Percentiles rank a stretch among this genome's conserved stretches.
Conservation (phyloP, 768 basidiomycete genomes). For the Trametes elegans region DNA sequence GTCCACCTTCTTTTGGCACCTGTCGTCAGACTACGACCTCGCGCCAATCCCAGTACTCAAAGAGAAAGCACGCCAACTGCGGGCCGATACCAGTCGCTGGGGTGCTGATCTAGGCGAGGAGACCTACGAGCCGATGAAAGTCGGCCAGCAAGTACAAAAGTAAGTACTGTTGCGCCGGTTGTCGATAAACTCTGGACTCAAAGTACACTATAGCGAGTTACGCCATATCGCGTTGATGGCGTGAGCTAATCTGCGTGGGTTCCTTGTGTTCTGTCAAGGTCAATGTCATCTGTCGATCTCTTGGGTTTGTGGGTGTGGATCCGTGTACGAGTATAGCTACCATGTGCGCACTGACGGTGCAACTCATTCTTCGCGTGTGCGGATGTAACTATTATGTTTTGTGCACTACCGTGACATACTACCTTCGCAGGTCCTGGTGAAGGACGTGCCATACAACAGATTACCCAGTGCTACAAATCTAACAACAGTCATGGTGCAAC, state of each 20-base stretch:
- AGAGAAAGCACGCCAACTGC: conserved; percentile 45
- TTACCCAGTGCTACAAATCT: background rate
- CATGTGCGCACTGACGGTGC: no score
- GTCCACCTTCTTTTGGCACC: conserved; percentile 95
- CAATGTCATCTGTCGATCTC: background rate
- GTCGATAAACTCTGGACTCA: background rate
- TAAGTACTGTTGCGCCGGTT: conserved; percentile 32
- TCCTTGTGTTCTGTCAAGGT: background rate
- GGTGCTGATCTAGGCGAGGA: conserved; percentile 40
- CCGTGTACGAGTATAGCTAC: no score
- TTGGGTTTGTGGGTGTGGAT: background rate
- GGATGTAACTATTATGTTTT: background rate
- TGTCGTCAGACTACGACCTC: conserved; percentile 83
- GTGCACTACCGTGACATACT: no score
- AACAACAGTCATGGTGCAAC: conserved; percentile 2
- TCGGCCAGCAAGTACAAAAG: conserved; percentile 87
- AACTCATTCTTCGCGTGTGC: no score
- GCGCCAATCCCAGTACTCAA: conserved; percentile 56
- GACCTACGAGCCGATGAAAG: conserved; percentile 73
- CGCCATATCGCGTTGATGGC: conserved; percentile 81
- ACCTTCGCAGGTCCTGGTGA: no score
- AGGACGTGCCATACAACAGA: background rate
- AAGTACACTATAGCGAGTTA: conserved; percentile 55
- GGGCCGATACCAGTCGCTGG: conserved; percentile 39
- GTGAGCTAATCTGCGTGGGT: conserved; percentile 30